Base-by-base conservation (phyloP, 2,329 filamentous ascomycete species). In the Dactylonectria macrodidyma region DNA sequence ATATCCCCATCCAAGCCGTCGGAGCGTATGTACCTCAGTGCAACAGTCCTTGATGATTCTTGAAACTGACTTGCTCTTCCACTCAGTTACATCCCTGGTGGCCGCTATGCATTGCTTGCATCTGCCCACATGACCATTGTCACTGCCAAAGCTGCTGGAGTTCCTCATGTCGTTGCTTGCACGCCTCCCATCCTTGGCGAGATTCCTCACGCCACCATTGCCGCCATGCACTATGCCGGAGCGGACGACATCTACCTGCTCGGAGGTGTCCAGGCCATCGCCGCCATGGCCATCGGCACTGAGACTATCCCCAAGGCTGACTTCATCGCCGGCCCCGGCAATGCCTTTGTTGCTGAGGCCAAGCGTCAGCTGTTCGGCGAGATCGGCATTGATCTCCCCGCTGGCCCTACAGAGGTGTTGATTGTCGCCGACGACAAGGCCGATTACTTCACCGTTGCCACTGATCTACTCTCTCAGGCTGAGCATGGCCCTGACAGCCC, bases 71-170 rank as follows among this genome's bases (percentile, higher is more conserved):
- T 30, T 30, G 26, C 26, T 30, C 26, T 30, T 30, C 7, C 26
- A 5, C 2, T 4, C 1, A 30, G 26, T 30, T 30, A 30, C 41
- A 66, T 64, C 59, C 51, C 63, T 22, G 63, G 63, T n/a, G 63
- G 65, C 2, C 60, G 65, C 51, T 67, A 70, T 38, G 55, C 68
- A 19, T 56, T 70, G 22, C 55, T 70, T 2, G 68, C 68, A 5
- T 70, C 68, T 5, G 66, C 68, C 1, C 68, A 70, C 41, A 70
- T 70, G 68, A 70, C 68, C 3, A 70, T 70, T 54, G 30, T 68
- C 12, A 70, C 68, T 4, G 68, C 68, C n/a, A 70, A 70, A 46
- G 66, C 58, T 11, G 68, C 68, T 12, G 68, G 65, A 44, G 65
- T 68, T 3, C 51, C n/a, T 14, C 59, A 66, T 22, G 62, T 70